Conservation (phyloP, 257 asterid species). For the Plantago major region DNA sequence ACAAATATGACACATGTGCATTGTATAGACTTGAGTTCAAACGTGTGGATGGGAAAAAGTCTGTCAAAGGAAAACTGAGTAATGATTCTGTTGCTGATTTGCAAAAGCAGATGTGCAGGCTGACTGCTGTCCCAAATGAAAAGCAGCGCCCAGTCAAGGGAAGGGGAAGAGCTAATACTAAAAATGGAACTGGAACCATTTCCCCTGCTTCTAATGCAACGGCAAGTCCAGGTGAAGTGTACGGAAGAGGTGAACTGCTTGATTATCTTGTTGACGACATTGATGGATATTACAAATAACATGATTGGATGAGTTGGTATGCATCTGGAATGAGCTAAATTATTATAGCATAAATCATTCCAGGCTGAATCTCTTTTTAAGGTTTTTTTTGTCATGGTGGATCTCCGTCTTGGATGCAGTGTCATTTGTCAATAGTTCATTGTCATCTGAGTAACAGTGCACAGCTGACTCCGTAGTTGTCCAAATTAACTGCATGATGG, state of each 20-base stretch:
- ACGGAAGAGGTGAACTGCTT: slow-evolving; percentile 29
- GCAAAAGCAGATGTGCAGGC: slow-evolving; percentile 88
- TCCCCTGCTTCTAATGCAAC: slow-evolving; percentile 24
- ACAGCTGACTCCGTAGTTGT: slow-evolving; percentile 6
- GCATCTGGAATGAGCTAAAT: slow-evolving; percentile 30
- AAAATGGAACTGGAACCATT: slow-evolving; percentile 28
- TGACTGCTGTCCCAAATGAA: slow-evolving; percentile 69
- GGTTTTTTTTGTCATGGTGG: slow-evolving; percentile 10
- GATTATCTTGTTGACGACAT: slow-evolving; percentile 58
- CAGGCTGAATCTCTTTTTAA: slow-evolving; percentile 24
- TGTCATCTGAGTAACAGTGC: slow-evolving; percentile 29
- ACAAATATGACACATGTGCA: slow-evolving; percentile 61
- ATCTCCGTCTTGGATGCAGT: slow-evolving; percentile 18
- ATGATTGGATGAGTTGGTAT: slow-evolving; percentile 19
- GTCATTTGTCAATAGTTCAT: slow-evolving; percentile 41
- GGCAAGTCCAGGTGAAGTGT: slow-evolving; percentile 36
- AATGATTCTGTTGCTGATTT: slow-evolving; percentile 74
- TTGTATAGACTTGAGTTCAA: slow-evolving; percentile 83
- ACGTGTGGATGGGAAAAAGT: slow-evolving; percentile 68
- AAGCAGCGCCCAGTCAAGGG: slow-evolving; percentile 44
- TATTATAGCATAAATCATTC: slow-evolving; percentile 26
- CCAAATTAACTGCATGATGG: slow-evolving; percentile 3
- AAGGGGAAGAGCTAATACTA: slow-evolving; percentile 36
- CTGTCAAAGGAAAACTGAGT: slow-evolving; percentile 67
- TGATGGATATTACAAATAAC: slow-evolving; percentile 44